Percentiles rank a stretch among this genome's conserved stretches.
Evolutionary conservation across 306 rosid genomes (phyloP).

Genomic region (Luffa aegyptiaca): DNA sequence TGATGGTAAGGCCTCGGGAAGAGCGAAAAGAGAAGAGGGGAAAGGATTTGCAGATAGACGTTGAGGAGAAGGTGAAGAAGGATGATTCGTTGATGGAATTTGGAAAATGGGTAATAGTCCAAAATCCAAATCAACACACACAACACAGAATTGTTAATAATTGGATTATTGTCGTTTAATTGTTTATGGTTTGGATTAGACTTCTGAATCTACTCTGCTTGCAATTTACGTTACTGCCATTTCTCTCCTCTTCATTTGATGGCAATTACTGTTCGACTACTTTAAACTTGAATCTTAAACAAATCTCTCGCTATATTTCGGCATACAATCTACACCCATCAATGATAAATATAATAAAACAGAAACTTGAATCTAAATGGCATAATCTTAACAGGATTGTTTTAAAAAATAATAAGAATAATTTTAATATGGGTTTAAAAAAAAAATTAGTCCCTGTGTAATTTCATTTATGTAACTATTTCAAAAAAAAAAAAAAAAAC

Average conservation of each 20-base stretch:
- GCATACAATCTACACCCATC: too few species aligned
- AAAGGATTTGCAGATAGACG: background rate
- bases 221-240: background rate
- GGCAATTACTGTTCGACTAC: background rate
- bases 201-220: background rate
- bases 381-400: too few species aligned
- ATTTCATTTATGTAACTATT: too few species aligned
- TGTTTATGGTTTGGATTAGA: background rate
- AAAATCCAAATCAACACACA: background rate
- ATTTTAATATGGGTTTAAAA: too few species aligned
- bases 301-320: too few species aligned
- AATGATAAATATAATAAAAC: too few species aligned
- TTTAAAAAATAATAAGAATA: too few species aligned
- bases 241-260: background rate
- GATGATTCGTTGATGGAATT: background rate
- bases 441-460: too few species aligned
- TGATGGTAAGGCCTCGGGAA: background rate
- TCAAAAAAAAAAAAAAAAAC: too few species aligned
- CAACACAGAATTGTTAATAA: background rate
- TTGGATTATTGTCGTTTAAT: background rate
- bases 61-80: background rate
- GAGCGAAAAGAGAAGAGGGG: background rate
- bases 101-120: background rate
- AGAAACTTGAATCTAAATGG: too few species aligned
- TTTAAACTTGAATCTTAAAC: background rate